Evolutionary conservation across 2,329 filamentous ascomycete species (phyloP).

Genomic region (Stagonosporopsis chrysanthemi): DNA sequence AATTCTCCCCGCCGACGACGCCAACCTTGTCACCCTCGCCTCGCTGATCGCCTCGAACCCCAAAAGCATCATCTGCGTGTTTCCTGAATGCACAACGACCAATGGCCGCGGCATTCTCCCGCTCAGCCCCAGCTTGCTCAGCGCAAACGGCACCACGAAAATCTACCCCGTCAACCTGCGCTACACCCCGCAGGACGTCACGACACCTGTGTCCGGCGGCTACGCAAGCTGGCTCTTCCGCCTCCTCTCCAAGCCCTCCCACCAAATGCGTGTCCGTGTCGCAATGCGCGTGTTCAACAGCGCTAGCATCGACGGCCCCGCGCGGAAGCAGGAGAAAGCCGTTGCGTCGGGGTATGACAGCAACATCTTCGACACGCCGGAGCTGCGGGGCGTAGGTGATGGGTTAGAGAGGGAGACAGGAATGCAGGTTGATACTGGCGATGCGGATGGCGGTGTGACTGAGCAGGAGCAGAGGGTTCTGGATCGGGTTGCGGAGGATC

Average conservation of each 20-base stretch:
- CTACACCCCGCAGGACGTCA: slow-evolving; percentile 88
- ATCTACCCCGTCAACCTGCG: slow-evolving; percentile 92
- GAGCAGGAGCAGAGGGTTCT: slow-evolving; percentile 71
- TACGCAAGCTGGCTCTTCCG: slow-evolving; percentile 83
- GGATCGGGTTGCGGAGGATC: slow-evolving; percentile 80
- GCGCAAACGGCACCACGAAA: slow-evolving; percentile 69
- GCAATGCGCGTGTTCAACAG: slow-evolving; percentile 71
- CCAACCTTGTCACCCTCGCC: slow-evolving; percentile 48
- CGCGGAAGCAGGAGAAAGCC: slow-evolving; percentile 18
- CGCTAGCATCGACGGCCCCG: slow-evolving; percentile 29
- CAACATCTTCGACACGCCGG: slow-evolving; percentile 44
- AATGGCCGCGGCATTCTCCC: slow-evolving; percentile 91
- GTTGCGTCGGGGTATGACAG: slow-evolving; percentile 38
- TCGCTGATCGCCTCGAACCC: slow-evolving; percentile 72
- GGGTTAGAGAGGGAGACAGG: slow-evolving; percentile 19
- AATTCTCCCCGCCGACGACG: slow-evolving; percentile 38
- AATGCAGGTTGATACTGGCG: slow-evolving; percentile 26
- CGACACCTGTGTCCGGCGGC: slow-evolving; percentile 82
- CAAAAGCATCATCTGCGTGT: slow-evolving; percentile 79
- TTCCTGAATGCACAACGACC: slow-evolving; percentile 92
- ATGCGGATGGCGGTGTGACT: slow-evolving; percentile 27
- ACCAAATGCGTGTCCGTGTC: slow-evolving; percentile 89
- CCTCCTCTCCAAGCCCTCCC: slow-evolving; percentile 81
- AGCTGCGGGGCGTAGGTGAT: slow-evolving; percentile 32
- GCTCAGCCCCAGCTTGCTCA: slow-evolving; percentile 78